phyloP scores from a whole-genome alignment of 192 early-diverging fungal genomes.

The Rhizoclosmatium globosum region DNA sequence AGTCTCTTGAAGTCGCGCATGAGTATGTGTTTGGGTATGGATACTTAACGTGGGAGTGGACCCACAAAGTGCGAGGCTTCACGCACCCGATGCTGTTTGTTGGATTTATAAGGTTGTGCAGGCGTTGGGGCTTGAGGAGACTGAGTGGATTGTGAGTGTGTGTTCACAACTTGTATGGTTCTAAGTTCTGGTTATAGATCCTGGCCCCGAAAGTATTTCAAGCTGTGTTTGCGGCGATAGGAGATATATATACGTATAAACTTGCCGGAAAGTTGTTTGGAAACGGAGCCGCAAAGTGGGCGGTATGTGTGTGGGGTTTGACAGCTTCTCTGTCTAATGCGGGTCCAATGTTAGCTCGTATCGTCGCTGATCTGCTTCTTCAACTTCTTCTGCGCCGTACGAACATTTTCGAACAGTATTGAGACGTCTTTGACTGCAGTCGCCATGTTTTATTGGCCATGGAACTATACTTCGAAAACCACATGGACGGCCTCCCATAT shows the following conservation, averaged over 20 bases:
- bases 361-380: conserved; percentile 64
- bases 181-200: conserved; percentile 54
- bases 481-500: neutral
- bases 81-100: conserved; percentile 89
- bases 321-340: too few species aligned
- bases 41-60: conserved; percentile 96
- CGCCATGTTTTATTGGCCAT: conserved; percentile 90
- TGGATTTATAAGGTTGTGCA: conserved; percentile 71
- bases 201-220: conserved; percentile 79
- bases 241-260: conserved; percentile 77
- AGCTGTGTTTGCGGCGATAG: conserved; percentile 72
- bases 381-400: conserved; percentile 66
- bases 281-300: conserved; percentile 65
- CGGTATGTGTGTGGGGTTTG: conserved; percentile 49
- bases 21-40: conserved; percentile 87
- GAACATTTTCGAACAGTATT: conserved; percentile 74
- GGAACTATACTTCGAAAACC: conserved; percentile 39
- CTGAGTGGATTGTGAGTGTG: conserved; percentile 72
- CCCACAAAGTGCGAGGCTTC: conserved; percentile 77
- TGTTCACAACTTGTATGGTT: neutral
- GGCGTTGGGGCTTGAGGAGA: conserved; percentile 68
- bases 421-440: conserved; percentile 79
- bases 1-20: conserved; percentile 92
- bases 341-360: conserved; percentile 46
- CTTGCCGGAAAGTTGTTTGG: conserved; percentile 75